Conservation (phyloP, 148 eudicot genomes). For the Vaccinium macrocarpon region DNA sequence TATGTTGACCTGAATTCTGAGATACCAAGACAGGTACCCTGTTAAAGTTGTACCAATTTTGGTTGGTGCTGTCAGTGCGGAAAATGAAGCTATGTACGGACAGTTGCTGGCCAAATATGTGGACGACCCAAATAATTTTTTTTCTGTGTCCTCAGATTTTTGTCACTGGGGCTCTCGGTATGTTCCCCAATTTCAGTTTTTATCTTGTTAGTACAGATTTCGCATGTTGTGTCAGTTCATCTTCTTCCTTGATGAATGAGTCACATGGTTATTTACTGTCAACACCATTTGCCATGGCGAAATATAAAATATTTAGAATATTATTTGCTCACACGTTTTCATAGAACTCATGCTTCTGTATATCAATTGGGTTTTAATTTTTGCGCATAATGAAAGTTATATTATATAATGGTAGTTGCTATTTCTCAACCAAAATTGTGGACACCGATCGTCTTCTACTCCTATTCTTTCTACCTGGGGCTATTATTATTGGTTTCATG, state of each 20-base stretch:
- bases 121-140: slow-evolving; percentile 91
- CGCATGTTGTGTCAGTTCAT: background rate
- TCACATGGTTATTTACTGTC: background rate
- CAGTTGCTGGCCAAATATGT: slow-evolving; percentile 76
- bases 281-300: background rate
- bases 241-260: background rate
- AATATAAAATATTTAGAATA: too few relatives aligned
- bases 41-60: slow-evolving; percentile 90
- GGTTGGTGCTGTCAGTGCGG: slow-evolving; percentile 83
- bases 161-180: slow-evolving; percentile 99
- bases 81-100: slow-evolving; percentile 82
- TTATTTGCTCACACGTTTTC: background rate
- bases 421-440: background rate
- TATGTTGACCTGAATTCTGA: slow-evolving; percentile 21
- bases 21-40: slow-evolving; percentile 42
- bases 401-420: background rate
- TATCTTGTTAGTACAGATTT: background rate
- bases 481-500: background rate
- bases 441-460: background rate
- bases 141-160: slow-evolving; percentile 94
- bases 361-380: background rate
- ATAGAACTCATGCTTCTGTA: background rate
- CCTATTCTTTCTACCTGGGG: background rate
- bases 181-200: slow-evolving; percentile 19
- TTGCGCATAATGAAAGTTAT: background rate